phyloP scores from a whole-genome alignment of 768 basidiomycete genomes.

The Sarcodon sp. region DNA sequence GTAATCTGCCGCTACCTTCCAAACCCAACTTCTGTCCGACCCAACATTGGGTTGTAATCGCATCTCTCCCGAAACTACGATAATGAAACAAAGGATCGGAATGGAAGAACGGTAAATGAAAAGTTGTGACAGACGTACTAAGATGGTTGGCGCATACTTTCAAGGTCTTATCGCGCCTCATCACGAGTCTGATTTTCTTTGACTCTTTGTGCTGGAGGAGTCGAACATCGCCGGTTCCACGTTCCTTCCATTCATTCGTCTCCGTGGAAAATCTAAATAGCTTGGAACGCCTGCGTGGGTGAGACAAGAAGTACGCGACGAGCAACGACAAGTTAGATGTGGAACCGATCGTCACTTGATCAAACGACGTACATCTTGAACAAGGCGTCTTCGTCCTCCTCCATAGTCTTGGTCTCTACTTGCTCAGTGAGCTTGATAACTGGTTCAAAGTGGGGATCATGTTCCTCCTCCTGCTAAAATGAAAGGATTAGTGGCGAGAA shows the following conservation, averaged over 20 bases:
- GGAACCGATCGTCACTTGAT: slow-evolving; percentile 13
- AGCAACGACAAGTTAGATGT: slow-evolving; percentile 7
- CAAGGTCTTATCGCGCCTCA: slow-evolving; percentile 99
- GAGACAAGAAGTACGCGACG: slow-evolving; percentile 5
- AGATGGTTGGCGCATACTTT: slow-evolving; percentile 99
- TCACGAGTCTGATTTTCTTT: slow-evolving; percentile 90
- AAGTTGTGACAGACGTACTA: slow-evolving; percentile 35
- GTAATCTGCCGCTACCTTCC: slow-evolving; percentile 94
- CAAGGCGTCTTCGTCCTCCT: slow-evolving; percentile 85
- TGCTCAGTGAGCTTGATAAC: slow-evolving; percentile 94
- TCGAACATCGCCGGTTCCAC: slow-evolving; percentile 93
- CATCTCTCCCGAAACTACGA: slow-evolving; percentile 79
- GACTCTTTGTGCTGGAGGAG: slow-evolving; percentile 82
- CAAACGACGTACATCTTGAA: slow-evolving; percentile 82
- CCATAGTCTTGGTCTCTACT: slow-evolving; percentile 88
- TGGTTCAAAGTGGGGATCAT: slow-evolving; percentile 89
- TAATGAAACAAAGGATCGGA: not conserved
- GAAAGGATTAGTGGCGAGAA: slow-evolving; percentile 6
- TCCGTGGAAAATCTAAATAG: slow-evolving; percentile 84
- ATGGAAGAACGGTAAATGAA: not conserved
- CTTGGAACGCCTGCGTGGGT: slow-evolving; percentile 74
- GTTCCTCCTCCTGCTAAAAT: slow-evolving; percentile 48
- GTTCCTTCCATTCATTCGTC: slow-evolving; percentile 91
- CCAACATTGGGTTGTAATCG: slow-evolving; percentile 94
- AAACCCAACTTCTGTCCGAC: slow-evolving; percentile 98